A percentile compares a stretch with the other conserved stretches of the same genome.
Conservation (phyloP, 177 flowering plant genomes). For the Tripterygium wilfordii region DNA sequence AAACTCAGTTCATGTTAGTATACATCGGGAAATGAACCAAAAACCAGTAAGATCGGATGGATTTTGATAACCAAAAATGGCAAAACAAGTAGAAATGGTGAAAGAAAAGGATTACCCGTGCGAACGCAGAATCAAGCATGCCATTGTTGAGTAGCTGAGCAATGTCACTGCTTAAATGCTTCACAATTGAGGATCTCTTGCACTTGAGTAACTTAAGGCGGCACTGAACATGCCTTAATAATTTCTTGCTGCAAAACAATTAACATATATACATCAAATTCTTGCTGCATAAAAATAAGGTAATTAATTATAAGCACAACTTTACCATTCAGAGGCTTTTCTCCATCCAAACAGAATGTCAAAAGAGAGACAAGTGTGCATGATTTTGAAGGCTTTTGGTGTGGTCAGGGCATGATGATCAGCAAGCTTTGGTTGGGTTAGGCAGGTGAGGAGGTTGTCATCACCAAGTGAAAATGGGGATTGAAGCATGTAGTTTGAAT, state of each 20-base stretch:
- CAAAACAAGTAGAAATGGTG: too few species aligned
- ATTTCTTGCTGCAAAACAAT: conserved; percentile 37
- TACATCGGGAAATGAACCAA: not conserved
- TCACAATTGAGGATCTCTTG: conserved; percentile 32
- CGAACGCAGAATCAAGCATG: conserved; percentile 24
- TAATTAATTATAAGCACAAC: not conserved
- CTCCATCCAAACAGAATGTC: conserved; percentile 42
- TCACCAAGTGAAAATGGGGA: too few species aligned
- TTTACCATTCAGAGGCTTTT: conserved; percentile 52
- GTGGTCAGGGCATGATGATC: not conserved
- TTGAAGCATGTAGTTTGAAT: too few species aligned
- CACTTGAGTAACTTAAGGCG: conserved; percentile 36
- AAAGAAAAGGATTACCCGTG: conserved; percentile 19
- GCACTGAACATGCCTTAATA: conserved; percentile 27
- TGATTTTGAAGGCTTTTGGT: too few species aligned
- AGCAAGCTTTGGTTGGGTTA: too few species aligned
- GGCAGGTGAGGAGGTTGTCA: too few species aligned
- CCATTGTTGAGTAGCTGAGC: conserved; percentile 36
- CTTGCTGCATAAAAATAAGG: not conserved
- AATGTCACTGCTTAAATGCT: conserved; percentile 25
- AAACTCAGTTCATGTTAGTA: not conserved
- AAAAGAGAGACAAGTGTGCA: too few species aligned
- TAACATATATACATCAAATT: too few species aligned
- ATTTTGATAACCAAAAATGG: not conserved
- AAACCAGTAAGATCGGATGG: not conserved